Evolutionary conservation across 208 protist species (phyloP).

Genomic region (Porcisia hertigi): DNA sequence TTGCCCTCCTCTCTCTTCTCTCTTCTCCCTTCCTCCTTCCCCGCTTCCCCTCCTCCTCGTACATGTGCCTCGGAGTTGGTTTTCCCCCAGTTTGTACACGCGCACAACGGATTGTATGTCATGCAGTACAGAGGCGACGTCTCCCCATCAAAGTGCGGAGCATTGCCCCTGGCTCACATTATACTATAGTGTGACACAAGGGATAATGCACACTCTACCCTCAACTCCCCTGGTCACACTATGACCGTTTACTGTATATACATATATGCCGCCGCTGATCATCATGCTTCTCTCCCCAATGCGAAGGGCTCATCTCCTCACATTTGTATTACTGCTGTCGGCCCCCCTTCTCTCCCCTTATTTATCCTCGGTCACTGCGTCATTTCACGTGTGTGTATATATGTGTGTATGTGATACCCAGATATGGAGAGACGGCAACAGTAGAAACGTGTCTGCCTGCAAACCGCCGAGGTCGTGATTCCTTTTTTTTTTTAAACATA

Average conservation of each 20-base stretch:
- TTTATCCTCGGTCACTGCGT: neutral
- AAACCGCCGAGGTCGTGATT: neutral
- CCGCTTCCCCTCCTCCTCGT: neutral
- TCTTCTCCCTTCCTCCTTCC: neutral
- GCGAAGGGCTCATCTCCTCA: neutral
- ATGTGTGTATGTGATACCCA: neutral
- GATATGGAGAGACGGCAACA: neutral
- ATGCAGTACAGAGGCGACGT: neutral
- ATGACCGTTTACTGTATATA: neutral
- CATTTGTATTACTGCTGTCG: neutral
- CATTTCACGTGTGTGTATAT: neutral
- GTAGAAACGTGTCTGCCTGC: neutral
- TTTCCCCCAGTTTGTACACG: no score
- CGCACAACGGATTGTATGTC: neutral
- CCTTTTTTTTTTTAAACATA: neutral
- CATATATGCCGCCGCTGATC: neutral
- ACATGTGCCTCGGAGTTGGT: no score
- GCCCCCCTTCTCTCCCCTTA: neutral
- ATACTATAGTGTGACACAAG: neutral
- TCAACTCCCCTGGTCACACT: neutral
- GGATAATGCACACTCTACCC: neutral
- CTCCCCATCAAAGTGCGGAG: neutral
- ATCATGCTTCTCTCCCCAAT: neutral
- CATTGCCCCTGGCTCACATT: neutral
- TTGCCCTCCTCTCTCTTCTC: neutral